A percentile compares a stretch with the other conserved stretches of the same genome.
Conservation (phyloP, 23 red algal genomes). For the Gracilaria gracilis region DNA sequence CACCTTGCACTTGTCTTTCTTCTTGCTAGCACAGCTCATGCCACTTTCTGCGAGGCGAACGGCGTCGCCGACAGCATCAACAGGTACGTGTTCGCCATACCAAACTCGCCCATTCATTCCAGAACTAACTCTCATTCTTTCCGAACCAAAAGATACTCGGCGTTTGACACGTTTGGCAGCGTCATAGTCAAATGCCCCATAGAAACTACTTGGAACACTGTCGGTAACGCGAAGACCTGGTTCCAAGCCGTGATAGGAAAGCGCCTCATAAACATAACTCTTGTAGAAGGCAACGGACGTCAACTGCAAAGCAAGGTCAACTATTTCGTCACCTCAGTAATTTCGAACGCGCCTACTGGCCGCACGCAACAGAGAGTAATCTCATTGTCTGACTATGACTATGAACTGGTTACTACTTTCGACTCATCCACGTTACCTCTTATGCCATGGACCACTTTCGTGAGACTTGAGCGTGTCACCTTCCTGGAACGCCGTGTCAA, state of each 20-base stretch:
- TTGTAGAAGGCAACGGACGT: background rate
- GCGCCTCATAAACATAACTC: background rate
- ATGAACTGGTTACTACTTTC: background rate
- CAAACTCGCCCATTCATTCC: background rate
- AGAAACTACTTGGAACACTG: background rate
- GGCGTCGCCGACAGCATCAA: background rate
- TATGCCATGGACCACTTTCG: background rate
- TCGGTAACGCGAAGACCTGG: background rate
- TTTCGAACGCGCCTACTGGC: background rate
- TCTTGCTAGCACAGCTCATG: background rate
- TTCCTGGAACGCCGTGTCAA: background rate
- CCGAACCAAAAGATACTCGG: background rate
- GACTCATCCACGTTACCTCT: background rate
- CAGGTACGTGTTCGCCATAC: background rate
- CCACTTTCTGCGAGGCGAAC: background rate
- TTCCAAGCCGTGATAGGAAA: background rate
- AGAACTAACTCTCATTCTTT: background rate
- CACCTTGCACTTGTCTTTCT: background rate
- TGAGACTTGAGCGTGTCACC: background rate
- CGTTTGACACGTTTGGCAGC: background rate
- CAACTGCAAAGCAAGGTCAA: background rate
- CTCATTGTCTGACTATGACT: background rate
- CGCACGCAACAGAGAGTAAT: background rate
- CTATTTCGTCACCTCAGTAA: background rate
- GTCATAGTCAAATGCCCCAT: background rate